phyloP scores from a whole-genome alignment of 1,139 yeast genomes.

The Arxiozyma telluris region DNA sequence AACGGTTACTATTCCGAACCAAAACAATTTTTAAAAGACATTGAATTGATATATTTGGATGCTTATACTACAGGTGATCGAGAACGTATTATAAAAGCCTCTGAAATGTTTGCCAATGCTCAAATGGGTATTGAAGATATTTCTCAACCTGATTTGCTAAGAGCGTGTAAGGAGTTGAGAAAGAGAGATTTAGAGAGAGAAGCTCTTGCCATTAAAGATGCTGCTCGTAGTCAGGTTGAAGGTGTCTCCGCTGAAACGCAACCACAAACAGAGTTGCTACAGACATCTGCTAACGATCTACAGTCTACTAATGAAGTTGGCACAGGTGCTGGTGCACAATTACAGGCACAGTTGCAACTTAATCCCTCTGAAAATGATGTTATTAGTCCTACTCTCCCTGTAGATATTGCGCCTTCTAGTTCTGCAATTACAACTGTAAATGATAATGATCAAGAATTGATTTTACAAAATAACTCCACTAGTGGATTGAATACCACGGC shows the following conservation, averaged over 20 bases:
- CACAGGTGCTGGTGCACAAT: conserved; percentile 26
- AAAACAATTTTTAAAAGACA: conserved; percentile 74
- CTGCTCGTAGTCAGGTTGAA: background rate
- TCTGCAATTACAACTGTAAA: background rate
- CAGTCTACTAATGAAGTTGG: conserved; percentile 9
- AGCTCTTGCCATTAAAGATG: conserved; percentile 32
- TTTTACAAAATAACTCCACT: background rate
- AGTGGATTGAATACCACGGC: background rate
- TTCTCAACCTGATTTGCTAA: conserved; percentile 52
- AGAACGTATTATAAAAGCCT: conserved; percentile 77
- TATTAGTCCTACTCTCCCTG: background rate
- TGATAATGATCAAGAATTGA: background rate
- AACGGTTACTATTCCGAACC: conserved; percentile 94
- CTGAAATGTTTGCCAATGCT: conserved; percentile 94
- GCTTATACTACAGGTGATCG: conserved; percentile 69
- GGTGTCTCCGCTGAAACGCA: background rate
- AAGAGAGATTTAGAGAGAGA: conserved; percentile 57
- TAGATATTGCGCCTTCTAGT: background rate
- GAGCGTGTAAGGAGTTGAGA: conserved; percentile 68
- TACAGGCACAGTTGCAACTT: conserved; percentile 15
- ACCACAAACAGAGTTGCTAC: background rate
- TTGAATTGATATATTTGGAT: conserved; percentile 76
- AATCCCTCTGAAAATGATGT: background rate
- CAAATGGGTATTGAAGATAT: conserved; percentile 93
- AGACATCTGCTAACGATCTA: background rate